Base-by-base conservation (phyloP, 1,284 basidiomycete genomes). In the Mycosarcoma mackinlayi region DNA sequence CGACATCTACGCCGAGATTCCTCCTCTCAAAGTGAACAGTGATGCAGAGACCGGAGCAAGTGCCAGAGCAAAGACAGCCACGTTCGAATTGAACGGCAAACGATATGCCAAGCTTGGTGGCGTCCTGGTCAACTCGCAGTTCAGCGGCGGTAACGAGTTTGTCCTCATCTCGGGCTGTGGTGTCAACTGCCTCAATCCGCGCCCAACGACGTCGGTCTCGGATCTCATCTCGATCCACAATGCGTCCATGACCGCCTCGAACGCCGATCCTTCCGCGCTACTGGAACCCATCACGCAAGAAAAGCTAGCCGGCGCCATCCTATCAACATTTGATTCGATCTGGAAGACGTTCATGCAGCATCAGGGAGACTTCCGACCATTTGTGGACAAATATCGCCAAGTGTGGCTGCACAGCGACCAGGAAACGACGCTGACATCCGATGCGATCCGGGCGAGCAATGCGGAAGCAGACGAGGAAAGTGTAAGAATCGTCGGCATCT, bases 111-210 rank as follows among this genome's bases (percentile, higher is more conserved):
- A 82, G 67, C 54, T 82, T 14, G 78, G 69, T 0, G 95, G 96
- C 0, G 91, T 98, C 23, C 85, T 98, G 19, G 92, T 98, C 42
- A 95, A 92, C 76, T 93, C 92, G 14, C 92, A 88, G 75, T 95
- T 92, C 75, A 55, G 52, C n/a, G 85, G 86, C 16, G 88, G 88
- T 3, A 89, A 89, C 0, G 86, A 87, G 45, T 90, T 90, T 53
- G 88, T 91, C 41, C 85, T 97, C 35, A 86, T 96, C 27, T 88
- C 95, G 21, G 79, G 95, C 0, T 94, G 91, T 78, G 95, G 96
- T 2, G 81, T 97, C 57, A 97, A 98, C 79, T 87, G 94, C 10
- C 86, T 91, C 61, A 97, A 94, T 73, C 85, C 88, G 4, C 88
- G 89, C 1, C 95, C 95, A 0, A 91, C 94, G 10, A 88, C 89